Evolutionary conservation across 257 asterid genomes (phyloP).

Genomic region (Solanum lycopersicoides): DNA sequence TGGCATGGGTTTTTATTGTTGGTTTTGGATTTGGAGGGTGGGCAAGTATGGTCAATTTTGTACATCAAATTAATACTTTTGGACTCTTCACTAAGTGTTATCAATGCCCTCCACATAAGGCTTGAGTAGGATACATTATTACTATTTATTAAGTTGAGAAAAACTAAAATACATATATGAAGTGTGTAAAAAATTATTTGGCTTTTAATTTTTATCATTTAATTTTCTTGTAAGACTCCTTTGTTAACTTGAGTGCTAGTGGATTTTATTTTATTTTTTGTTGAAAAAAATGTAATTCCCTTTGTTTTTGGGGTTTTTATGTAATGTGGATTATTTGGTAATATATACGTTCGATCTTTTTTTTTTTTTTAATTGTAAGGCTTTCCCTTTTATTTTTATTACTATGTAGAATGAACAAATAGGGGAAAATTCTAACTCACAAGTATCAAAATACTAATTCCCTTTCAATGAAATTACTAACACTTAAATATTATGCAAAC

Average conservation of each 20-base stretch:
- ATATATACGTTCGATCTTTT: not conserved
- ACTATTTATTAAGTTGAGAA: not conserved
- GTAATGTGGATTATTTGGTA: not conserved
- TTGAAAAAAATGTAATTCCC: not conserved
- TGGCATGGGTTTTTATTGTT: conserved; percentile 65
- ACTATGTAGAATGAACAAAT: not conserved
- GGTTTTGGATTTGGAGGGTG: conserved; percentile 91
- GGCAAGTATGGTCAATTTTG: conserved; percentile 72
- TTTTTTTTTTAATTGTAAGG: not conserved
- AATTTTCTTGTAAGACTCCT: not conserved
- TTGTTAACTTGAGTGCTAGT: not conserved
- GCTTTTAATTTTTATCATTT: not conserved
- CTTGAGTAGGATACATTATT: not conserved
- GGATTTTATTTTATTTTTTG: not conserved
- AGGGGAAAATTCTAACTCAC: not conserved
- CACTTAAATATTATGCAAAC: not conserved
- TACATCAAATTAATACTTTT: conserved; percentile 62
- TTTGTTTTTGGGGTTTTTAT: not conserved
- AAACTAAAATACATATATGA: not conserved
- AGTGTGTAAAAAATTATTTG: not conserved
- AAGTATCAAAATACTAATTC: not conserved
- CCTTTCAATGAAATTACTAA: not conserved
- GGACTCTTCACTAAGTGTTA: conserved; percentile 78
- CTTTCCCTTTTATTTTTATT: not conserved
- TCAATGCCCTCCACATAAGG: conserved; percentile 49